A percentile compares a stretch with the other conserved stretches of the same genome.
Conservation (phyloP, 805 yeast genomes). For the Hanseniaspora lindneri region DNA sequence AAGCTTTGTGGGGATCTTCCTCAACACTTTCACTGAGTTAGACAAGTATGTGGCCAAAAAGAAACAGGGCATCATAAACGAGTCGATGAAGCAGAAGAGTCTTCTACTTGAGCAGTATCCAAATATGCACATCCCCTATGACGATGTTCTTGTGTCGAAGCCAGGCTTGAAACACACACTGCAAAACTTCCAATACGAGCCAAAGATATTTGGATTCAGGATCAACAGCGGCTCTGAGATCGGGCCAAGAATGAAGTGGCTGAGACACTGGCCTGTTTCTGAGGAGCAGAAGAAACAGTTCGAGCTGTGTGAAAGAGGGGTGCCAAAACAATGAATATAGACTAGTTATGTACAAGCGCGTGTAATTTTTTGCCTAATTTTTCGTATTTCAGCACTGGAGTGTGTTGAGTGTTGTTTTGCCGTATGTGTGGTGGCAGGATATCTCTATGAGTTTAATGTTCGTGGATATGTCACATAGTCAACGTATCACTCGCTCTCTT, state of each 20-base stretch:
- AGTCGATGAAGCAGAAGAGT: conserved; percentile 9
- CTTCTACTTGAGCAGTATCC: conserved; percentile 2
- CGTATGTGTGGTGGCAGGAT: no score
- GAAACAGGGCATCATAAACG: conserved; percentile 26
- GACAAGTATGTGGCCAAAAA: conserved; percentile 61
- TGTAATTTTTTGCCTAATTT: background rate
- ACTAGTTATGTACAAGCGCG: background rate
- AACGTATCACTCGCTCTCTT: no score
- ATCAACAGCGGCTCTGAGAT: conserved; percentile 59
- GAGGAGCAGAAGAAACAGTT: conserved; percentile 51
- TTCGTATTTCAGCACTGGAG: no score
- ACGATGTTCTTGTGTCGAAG: conserved; percentile 7
- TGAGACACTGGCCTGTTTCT: conserved; percentile 62
- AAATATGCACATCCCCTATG: conserved; percentile 7
- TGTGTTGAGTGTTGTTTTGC: no score
- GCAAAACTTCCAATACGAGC: conserved; percentile 39
- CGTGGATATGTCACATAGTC: no score
- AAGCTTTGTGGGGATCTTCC: conserved; percentile 82
- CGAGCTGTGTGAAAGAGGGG: conserved; percentile 49
- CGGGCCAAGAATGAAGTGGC: conserved; percentile 96
- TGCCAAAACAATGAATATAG: conserved; percentile 31
- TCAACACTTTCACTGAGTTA: conserved; percentile 83
- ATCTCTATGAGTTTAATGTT: no score
- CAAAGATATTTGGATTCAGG: conserved; percentile 79
- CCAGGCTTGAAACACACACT: conserved; percentile 12